Evolutionary conservation across 2,329 filamentous ascomycete genomes (phyloP).

Genomic region (Ascochyta clinopodiicola): DNA sequence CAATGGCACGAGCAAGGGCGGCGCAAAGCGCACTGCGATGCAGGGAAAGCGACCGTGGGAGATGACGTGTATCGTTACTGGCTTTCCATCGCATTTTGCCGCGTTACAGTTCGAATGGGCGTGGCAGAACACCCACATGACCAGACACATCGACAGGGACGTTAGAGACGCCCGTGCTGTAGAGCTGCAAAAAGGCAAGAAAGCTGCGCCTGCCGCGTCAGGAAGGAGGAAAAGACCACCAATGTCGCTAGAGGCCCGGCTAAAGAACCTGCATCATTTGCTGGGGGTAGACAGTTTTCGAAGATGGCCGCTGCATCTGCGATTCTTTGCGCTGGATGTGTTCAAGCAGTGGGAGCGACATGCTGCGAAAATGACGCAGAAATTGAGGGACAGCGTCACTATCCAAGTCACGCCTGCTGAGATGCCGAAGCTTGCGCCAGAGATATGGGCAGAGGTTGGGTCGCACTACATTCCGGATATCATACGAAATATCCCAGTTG

Average conservation of each 20-base stretch:
- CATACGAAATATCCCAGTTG: constrained; percentile 56
- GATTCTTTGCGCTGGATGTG: constrained; percentile 78
- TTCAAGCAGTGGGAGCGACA: constrained; percentile 71
- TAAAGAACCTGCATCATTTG: constrained; percentile 83
- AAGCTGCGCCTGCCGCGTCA: constrained; percentile 38
- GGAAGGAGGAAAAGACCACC: constrained; percentile 57
- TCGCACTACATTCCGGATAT: constrained; percentile 38
- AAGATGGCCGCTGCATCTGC: constrained; percentile 80
- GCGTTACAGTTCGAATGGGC: constrained; percentile 99
- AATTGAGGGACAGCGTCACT: constrained; percentile 35
- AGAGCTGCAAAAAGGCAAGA: constrained; percentile 39
- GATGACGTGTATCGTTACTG: constrained; percentile 84
- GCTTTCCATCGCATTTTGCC: constrained; percentile 85
- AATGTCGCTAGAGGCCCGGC: constrained; percentile 68
- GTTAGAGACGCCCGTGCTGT: constrained; percentile 45
- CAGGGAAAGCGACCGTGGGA: constrained; percentile 74
- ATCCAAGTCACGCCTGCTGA: constrained; percentile 42
- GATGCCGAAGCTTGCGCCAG: constrained; percentile 26
- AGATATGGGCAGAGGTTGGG: constrained; percentile 27
- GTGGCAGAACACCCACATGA: constrained; percentile 82
- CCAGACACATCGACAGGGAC: constrained; percentile 72
- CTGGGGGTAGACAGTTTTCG: constrained; percentile 80
- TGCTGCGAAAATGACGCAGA: constrained; percentile 32
- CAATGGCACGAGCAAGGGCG: constrained; percentile 83
- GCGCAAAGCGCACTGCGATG: constrained; percentile 77